Evolutionary conservation across 805 yeast genomes (phyloP).

Genomic region (Candida berthetii): DNA sequence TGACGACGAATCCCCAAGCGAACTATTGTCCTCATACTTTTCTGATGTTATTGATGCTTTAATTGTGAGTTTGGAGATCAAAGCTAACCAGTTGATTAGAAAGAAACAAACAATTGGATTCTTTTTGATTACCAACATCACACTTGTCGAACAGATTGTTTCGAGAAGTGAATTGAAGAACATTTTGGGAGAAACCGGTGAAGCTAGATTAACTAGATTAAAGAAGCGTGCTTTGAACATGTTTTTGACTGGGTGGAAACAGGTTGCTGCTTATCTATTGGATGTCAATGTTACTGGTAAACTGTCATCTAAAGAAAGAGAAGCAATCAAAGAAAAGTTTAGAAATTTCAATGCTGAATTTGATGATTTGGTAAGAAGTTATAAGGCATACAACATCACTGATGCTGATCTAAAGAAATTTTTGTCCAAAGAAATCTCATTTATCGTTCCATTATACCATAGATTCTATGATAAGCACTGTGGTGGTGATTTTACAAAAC

Average conservation of each 20-base stretch:
- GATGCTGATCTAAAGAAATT: conserved; percentile 60
- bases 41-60: conserved; percentile 78
- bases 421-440: conserved; percentile 63
- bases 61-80: conserved; percentile 55
- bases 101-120: conserved; percentile 50
- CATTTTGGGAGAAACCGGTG: conserved; percentile 54
- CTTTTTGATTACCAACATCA: conserved; percentile 62
- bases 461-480: conserved; percentile 78
- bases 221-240: conserved; percentile 68
- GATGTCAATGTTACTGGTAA: conserved; percentile 68
- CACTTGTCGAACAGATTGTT: conserved; percentile 68
- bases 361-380: conserved; percentile 66
- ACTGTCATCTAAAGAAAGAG: conserved; percentile 66
- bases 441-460: conserved; percentile 78
- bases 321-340: conserved; percentile 78
- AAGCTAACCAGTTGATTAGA: conserved; percentile 32
- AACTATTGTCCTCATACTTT: conserved; percentile 56
- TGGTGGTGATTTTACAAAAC: conserved; percentile 64
- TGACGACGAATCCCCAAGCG: conserved; percentile 35
- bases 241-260: conserved; percentile 76
- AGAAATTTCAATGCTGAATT: conserved; percentile 76
- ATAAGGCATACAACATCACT: conserved; percentile 57
- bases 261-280: conserved; percentile 68
- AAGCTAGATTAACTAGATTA: conserved; percentile 57
- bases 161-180: conserved; percentile 50